Base-by-base conservation (phyloP, 2,329 filamentous ascomycete genomes). In the Incumbomyces lentus region DNA sequence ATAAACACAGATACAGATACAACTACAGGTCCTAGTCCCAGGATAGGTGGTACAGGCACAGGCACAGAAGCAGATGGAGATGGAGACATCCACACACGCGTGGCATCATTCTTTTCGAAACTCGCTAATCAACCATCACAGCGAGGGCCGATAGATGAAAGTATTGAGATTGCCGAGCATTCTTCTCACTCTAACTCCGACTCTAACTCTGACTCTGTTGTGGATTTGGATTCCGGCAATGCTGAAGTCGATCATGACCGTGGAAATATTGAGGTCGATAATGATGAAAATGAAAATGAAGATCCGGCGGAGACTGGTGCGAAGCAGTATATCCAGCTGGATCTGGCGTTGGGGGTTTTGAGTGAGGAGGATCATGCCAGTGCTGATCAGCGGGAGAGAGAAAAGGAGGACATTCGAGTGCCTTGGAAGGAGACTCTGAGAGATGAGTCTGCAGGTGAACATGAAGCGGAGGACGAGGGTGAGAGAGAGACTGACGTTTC, bases 271-370 rank as follows among this genome's bases (percentile, higher is more conserved):
- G 22, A 26, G 8, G 22, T 8, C 4, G 22, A 26, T 26, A 8
- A 45, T 18, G 40, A 42, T 16, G 43, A 46, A 12, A 22, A 38
- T 34, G 39, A 48, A 3, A 40, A 58, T 6, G 58, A 55, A 34
- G 22, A 5, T 26, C n/a, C n/a, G n/a, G 22, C 5, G 8, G 22
- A 8, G 5, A 8, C 22, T 26, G 22, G 22, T 26, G 8, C 22
- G 22, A 61, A 61, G 19, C 59, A 61, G 43, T 68, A 68, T 51
- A 67, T 69, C 48, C 66, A 69, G 49, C 68, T 69, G 65, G 64
- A 70, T 48, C 59, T 71, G 39, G 66, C 67, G 5, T 53, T 71
- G 10, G 68, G 68, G 8, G 68, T 71, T 5, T 54, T 71, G 16
- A 64, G 68, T 55, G 66, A 70, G 49, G 64, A 64, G 45, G 37